Evolutionary conservation across 2,329 filamentous ascomycete species (phyloP), one percentile per base, ranked within the genome.

Genomic region (Colletotrichum theobromicola): DNA sequence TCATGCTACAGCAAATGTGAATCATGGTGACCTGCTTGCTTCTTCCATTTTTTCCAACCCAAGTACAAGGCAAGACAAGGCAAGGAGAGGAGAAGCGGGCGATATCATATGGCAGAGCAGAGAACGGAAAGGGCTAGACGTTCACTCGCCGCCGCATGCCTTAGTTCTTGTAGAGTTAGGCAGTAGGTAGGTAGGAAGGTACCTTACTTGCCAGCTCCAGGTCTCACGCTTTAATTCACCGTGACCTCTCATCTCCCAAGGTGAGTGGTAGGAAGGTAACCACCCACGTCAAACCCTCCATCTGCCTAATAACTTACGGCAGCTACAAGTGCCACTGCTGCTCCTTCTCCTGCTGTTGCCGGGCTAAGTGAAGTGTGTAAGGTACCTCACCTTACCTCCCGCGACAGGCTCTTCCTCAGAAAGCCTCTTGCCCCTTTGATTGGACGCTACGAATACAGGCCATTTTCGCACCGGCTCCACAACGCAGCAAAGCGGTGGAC

Each of bases 381-480:
- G 21, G 57, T 60, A 60, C 26, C 26, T 60, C 28, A 58, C 24
- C 26, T 30, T 28, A 34, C 57, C 30, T 32, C 30, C 58, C 34
- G 30, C 63, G 62, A 67, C 50, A 58, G 10, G 70, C 71, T 65
- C 34, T 65, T 70, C 67, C 50, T 61, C 67, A 42, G 28, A 37
- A 71, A 71, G 35, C 53, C 55, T 46, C 72, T 74, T 72, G 68
- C 68, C 68, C 72, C 34, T 62, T 66, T 74, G 68, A 72, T 72
- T 74, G 72, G 72, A 63, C 60, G 57, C 37, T 69, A 62, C 42
- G 42, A 46, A 46, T 46, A 46, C 58, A 63, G 57, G 55, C 55
- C 68, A 75, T 60, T 69, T 74, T 75, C 73, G 61, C 58, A 46
- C n/a, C n/a, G 58, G 73, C 70, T 68, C 73, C 73, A 75, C 73